These are phyloP conservation scores for Lasiosphaeria ovina DNA, from an alignment of 495 filamentous ascomycete genomes.

Conservation along the genomic window DNA sequence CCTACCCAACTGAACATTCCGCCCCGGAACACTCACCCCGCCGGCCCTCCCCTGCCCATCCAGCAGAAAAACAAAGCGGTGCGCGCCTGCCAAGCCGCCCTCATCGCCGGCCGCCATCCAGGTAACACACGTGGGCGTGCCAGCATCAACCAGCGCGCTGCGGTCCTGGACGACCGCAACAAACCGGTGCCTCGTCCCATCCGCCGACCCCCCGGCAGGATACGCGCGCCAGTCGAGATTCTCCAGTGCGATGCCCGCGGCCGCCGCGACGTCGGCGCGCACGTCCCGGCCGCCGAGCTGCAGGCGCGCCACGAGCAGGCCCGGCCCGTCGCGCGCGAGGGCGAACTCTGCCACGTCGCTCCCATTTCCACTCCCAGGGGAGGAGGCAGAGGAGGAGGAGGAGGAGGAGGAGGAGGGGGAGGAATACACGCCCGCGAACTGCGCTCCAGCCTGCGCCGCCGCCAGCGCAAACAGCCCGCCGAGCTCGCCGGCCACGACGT, in stretches of 20 bases:
- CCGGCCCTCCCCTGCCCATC: neutral
- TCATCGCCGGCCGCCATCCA: conserved; percentile 4
- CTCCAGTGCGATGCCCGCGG: conserved; percentile 1
- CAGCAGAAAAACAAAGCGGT: conserved; percentile 5
- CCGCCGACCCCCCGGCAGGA: neutral
- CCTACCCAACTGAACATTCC: too few relatives aligned
- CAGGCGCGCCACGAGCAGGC: neutral
- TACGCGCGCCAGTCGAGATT: conserved; percentile 11
- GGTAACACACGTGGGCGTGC: conserved; percentile 15
- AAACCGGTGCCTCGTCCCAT: conserved; percentile 9
- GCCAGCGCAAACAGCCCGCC: neutral
- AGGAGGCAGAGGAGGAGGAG: too few relatives aligned
- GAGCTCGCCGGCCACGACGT: conserved; percentile 7
- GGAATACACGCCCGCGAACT: conserved; percentile 3
- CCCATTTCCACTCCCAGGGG: neutral
- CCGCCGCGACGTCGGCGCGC: neutral
- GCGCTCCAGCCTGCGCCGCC: neutral
- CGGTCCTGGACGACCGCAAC: conserved; percentile 12
- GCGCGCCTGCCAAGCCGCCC: neutral
- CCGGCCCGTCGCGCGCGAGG: conserved; percentile 7
- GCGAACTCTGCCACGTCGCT: conserved; percentile 2
- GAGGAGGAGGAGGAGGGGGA: too few relatives aligned
- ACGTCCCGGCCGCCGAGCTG: conserved; percentile 4
- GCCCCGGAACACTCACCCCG: neutral
- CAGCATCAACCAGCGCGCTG: conserved; percentile 10